Evolutionary conservation across 2,329 filamentous ascomycete genomes (phyloP).

Genomic region (Exophiala dermatitidis): DNA sequence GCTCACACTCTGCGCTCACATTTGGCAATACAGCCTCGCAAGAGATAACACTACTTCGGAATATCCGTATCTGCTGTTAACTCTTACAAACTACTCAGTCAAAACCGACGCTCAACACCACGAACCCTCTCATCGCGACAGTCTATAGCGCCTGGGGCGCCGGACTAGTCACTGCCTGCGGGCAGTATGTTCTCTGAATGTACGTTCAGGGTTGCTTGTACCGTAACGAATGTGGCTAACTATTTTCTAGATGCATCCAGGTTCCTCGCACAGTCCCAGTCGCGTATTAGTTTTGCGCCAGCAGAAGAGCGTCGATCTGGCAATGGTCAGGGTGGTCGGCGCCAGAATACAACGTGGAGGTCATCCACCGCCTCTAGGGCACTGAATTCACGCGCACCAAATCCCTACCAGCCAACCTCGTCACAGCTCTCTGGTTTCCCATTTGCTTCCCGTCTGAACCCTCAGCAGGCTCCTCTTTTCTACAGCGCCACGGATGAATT

Average conservation of each 20-base stretch:
- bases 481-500: conserved; percentile 87
- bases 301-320: conserved; percentile 45
- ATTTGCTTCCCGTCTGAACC: conserved; percentile 68
- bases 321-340: conserved; percentile 41
- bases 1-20: neutral
- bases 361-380: conserved; percentile 38
- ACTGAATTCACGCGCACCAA: conserved; percentile 35
- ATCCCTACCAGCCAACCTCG: conserved; percentile 68
- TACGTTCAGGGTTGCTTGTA: conserved; percentile 35
- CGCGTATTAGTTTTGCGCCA: conserved; percentile 68
- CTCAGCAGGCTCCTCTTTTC: conserved; percentile 82
- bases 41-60: too few relatives aligned
- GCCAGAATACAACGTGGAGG: conserved; percentile 41
- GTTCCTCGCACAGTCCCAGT: conserved; percentile 95
- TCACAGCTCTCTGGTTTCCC: conserved; percentile 69
- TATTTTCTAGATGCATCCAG: conserved; percentile 72
- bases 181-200: conserved; percentile 78
- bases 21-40: neutral
- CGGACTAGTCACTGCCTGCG: conserved; percentile 20
- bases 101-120: neutral
- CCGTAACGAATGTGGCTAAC: conserved; percentile 29
- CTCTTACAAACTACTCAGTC: too few relatives aligned
- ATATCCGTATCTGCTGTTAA: too few relatives aligned
- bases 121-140: conserved; percentile 9
- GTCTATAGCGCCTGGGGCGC: conserved; percentile 11